Conservation (phyloP, 1,284 basidiomycete species). For the Heliocybe sulcata region DNA sequence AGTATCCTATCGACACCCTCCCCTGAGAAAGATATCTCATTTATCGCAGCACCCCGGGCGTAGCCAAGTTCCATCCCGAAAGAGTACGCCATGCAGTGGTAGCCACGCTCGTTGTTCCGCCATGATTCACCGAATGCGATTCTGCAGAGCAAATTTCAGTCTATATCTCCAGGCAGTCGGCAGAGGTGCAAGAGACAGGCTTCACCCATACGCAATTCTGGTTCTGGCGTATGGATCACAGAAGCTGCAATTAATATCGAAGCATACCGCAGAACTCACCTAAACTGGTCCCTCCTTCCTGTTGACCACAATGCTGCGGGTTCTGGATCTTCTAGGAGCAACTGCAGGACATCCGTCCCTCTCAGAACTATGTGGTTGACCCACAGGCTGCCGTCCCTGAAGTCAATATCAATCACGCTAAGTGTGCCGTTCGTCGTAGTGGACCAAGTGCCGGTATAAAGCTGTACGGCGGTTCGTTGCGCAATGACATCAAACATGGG, state of each 20-base stretch:
- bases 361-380: background rate
- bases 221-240: background rate
- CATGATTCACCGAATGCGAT: background rate
- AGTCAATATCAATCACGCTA: background rate
- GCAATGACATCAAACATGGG: background rate
- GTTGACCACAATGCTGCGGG: background rate
- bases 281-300: background rate
- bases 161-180: background rate
- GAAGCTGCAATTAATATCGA: background rate
- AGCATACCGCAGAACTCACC: background rate
- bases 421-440: background rate
- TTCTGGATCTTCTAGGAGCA: background rate
- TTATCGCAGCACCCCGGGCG: background rate
- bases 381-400: background rate
- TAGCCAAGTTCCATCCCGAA: slow-evolving; percentile 2
- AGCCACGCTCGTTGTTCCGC: background rate
- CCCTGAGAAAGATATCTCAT: background rate
- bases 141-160: background rate
- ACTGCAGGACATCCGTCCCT: background rate
- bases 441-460: background rate
- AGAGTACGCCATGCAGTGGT: background rate
- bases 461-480: background rate
- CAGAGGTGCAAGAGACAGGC: background rate
- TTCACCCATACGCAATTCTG: background rate
- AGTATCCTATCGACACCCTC: background rate